Evolutionary conservation across 2,329 filamentous ascomycete genomes (phyloP).

Genomic region (Graphilbum fragrans): DNA sequence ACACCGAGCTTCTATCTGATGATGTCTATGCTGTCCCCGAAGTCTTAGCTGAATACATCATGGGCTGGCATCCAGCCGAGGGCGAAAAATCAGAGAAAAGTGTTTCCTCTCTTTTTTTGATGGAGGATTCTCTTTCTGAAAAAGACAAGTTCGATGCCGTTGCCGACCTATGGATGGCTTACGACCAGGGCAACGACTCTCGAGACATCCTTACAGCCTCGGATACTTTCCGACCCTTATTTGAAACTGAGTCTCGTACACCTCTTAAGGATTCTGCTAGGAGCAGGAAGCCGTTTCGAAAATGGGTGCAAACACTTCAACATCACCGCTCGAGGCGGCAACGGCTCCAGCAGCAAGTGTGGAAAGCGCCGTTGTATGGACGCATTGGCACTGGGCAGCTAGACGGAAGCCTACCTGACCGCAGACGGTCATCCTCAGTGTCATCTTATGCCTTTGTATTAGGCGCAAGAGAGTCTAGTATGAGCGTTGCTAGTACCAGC

Average conservation of each 20-base stretch:
- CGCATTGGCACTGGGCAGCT: neutral
- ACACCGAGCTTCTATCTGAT: no score
- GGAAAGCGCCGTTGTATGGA: neutral
- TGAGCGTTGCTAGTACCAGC: conserved; percentile 65
- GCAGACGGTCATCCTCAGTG: conserved; percentile 52
- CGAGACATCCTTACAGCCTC: neutral
- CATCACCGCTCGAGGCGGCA: conserved; percentile 37
- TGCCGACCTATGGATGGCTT: neutral
- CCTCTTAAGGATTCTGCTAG: neutral
- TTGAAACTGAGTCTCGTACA: neutral
- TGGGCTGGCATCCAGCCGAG: no score
- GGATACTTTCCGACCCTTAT: neutral
- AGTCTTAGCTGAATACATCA: no score
- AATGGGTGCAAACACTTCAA: conserved; percentile 62
- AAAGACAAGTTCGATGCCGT: neutral
- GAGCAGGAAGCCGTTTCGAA: conserved; percentile 44
- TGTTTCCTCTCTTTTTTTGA: no score
- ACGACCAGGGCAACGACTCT: neutral
- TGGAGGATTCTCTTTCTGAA: neutral
- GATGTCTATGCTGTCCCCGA: no score
- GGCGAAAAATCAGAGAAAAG: no score
- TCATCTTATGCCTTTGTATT: conserved; percentile 72
- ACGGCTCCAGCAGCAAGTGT: conserved; percentile 5
- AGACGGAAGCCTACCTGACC: conserved; percentile 14
- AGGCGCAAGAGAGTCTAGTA: conserved; percentile 69